Evolutionary conservation across 306 rosid genomes (phyloP), one percentile per base, ranked within the genome.

Genomic region (Prunus mongolica): DNA sequence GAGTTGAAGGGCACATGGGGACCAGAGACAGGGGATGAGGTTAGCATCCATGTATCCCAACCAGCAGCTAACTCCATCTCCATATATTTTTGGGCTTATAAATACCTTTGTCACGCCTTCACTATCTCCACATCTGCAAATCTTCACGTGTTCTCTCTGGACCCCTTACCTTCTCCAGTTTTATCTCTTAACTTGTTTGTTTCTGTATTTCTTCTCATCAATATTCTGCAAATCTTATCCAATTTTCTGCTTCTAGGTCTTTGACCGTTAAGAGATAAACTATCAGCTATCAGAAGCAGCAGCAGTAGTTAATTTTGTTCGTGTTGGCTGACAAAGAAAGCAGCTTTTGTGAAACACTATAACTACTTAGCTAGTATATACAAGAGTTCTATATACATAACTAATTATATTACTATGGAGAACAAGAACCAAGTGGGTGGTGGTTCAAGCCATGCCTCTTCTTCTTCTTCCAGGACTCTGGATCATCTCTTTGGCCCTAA

Each of bases 401-500:
- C 38, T 30, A 8, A 49, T 22, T 12, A 11, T n/a, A 73, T 16
- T 44, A 49, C 67, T 49, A 93, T 90, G 93, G 93, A 88, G 76
- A 78, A 70, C 78, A 85, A 67, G 83, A 90, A 77, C 49, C 83
- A 82, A 65, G 72, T 71, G 3, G 83, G 75, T 34, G 78, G 76
- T 82, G 45, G 22, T 30, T 34, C 67, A 56, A 27, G 58, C 69
- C 78, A 74, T 61, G 69, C n/a, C 22, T 86, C 89, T 52, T 71
- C 82, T 18, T 82, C 91, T 30, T 84, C 90, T 7, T 77, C 86
- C 15, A 69, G 49, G 79, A 83, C 77, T 27, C 82, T 91, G 11
- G 97, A 91, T 79, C 88, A 87, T 69, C 89, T 93, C 74, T 93
- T 93, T 69, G 96, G 96, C 56, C 97, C 93, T 34, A 87, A 73